Percentiles rank a stretch among this genome's conserved stretches.
phyloP scores from a whole-genome alignment of 345 rosid species.

The Gynandropsis gynandra region DNA sequence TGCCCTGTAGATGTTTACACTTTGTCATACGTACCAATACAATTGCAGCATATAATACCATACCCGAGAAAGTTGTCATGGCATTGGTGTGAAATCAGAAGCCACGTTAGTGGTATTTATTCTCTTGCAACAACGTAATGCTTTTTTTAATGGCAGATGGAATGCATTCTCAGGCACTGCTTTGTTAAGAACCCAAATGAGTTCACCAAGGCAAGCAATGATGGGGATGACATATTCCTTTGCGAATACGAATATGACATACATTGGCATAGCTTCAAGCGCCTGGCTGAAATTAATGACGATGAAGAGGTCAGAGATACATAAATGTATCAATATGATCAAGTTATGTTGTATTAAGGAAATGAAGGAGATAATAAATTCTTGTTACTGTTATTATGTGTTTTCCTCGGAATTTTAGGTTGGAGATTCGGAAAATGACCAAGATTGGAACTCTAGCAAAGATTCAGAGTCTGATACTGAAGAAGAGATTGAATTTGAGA shows the following conservation, averaged over 20 bases:
- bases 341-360: too few species aligned
- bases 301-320: slow-evolving; percentile 38
- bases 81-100: too few species aligned
- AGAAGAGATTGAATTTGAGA: slow-evolving; percentile 50
- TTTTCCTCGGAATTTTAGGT: slow-evolving; percentile 9
- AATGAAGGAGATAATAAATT: not conserved
- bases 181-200: slow-evolving; percentile 65
- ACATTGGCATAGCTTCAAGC: slow-evolving; percentile 84
- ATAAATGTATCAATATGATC: not conserved
- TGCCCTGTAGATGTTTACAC: too few species aligned
- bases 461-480: slow-evolving; percentile 48
- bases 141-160: slow-evolving; percentile 50
- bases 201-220: slow-evolving; percentile 54
- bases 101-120: not conserved
- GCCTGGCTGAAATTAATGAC: slow-evolving; percentile 58
- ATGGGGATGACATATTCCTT: slow-evolving; percentile 81
- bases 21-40: too few species aligned
- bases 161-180: slow-evolving; percentile 70
- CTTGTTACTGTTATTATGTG: not conserved
- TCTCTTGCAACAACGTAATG: not conserved
- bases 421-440: slow-evolving; percentile 56
- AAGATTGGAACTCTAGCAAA: slow-evolving; percentile 56
- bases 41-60: too few species aligned
- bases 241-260: slow-evolving; percentile 94
- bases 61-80: too few species aligned